Conservation (phyloP, 1,139 yeast species). For the Candida sp. region DNA sequence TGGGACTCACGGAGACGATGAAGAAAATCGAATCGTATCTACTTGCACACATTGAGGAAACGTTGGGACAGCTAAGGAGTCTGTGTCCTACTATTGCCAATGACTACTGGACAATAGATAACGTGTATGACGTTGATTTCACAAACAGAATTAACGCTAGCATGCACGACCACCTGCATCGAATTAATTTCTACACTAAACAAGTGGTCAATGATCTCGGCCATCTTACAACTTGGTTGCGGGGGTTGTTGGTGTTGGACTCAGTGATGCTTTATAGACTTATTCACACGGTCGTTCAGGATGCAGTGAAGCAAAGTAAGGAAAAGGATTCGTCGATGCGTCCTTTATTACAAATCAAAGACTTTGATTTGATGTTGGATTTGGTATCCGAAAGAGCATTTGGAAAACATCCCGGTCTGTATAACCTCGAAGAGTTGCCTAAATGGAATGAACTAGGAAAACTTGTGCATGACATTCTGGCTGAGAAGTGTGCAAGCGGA, state of each 20-base stretch:
- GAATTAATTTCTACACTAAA: conserved; percentile 78
- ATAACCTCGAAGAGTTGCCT: conserved; percentile 77
- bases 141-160: conserved; percentile 63
- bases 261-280: conserved; percentile 76
- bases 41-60: conserved; percentile 77
- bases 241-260: conserved; percentile 62
- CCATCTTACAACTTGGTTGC: conserved; percentile 62
- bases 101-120: conserved; percentile 85
- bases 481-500: conserved; percentile 42
- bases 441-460: conserved; percentile 86
- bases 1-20: conserved; percentile 75
- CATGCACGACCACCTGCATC: conserved; percentile 86
- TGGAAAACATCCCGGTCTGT: conserved; percentile 38
- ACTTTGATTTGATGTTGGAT: conserved; percentile 62
- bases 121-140: conserved; percentile 70
- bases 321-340: too few species aligned
- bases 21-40: conserved; percentile 80
- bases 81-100: conserved; percentile 68
- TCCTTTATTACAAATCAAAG: too few species aligned
- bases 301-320: conserved; percentile 37
- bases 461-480: conserved; percentile 72
- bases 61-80: conserved; percentile 76
- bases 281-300: conserved; percentile 70
- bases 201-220: conserved; percentile 76
- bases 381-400: conserved; percentile 75